Base-by-base conservation (phyloP, 2,329 filamentous ascomycete genomes). In the Cladobotryum mycophilum region DNA sequence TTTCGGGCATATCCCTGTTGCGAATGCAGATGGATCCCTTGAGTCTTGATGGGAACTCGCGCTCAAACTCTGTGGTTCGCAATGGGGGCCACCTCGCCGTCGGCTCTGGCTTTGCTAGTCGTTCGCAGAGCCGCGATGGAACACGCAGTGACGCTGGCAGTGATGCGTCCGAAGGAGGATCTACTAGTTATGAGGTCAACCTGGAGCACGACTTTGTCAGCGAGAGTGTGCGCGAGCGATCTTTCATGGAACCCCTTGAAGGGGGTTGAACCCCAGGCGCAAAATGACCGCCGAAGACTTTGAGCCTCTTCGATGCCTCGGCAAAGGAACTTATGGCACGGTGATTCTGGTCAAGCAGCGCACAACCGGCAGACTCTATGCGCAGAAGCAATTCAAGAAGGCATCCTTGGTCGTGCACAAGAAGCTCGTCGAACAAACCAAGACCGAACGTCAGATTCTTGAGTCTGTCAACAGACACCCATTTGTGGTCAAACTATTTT, bases 301-400 rank as follows among this genome's bases (percentile, higher is more conserved):
- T 65, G 86, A 95, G 62, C 83, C 88, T 11, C 73, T 99, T 46
- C 88, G 89, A 45, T 97, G 92, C 67, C 84, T 99, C 18, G 95
- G 95, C 51, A 97, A 97, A 66, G 93, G 93, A 45, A 90, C 93
- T 13, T 99, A 93, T 65, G 93, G 93, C 35, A 99, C 92, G 1
- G 95, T 99, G 11, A 74, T 96, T 42, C 79, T 99, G 25, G 95
- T 99, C 54, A 93, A 91, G 71, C 92, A 99, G 71, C 83, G 82
- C 46, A 74, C 82, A 30, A 96, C 91, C 2, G 93, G 93, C 40
- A 85, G 88, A 41, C 80, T 99, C 5, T 99, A 91, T 64, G 95
- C 93, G 1, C 95, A 99, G 73, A 99, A 99, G 75, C 92, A 97
- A 70, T 93, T 99, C 72, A 93, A 92, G 68, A 99, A 99, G 72